Conservation (phyloP, 2,329 filamentous ascomycete genomes). For the Penicillium brasilianum region DNA sequence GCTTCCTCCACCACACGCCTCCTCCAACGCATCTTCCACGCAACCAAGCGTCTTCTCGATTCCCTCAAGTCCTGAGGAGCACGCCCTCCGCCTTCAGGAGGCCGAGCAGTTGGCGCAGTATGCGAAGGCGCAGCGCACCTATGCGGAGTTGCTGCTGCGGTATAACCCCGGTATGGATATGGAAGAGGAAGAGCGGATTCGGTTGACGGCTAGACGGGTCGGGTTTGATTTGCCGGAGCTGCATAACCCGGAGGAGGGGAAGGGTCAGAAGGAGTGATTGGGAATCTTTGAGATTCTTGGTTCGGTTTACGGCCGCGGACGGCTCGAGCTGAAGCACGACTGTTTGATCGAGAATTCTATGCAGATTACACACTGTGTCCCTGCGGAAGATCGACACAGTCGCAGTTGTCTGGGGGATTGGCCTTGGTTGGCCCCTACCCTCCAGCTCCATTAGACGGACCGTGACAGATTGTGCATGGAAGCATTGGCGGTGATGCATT, state of each 20-base stretch:
- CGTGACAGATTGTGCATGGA: neutral
- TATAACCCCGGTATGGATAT: slow-evolving; percentile 94
- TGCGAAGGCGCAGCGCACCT: slow-evolving; percentile 81
- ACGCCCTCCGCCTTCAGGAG: slow-evolving; percentile 50
- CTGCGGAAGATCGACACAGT: too few species aligned
- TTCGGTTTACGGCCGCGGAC: too few species aligned
- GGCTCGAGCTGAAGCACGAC: neutral
- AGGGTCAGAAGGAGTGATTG: slow-evolving; percentile 11
- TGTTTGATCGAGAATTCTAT: neutral
- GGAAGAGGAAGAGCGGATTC: slow-evolving; percentile 80
- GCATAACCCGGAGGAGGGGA: slow-evolving; percentile 55
- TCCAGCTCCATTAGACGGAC: neutral
- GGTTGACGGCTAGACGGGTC: slow-evolving; percentile 82
- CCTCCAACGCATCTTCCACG: slow-evolving; percentile 7
- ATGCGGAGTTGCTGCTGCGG: slow-evolving; percentile 79
- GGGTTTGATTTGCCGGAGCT: slow-evolving; percentile 80
- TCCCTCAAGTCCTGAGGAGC: slow-evolving; percentile 20
- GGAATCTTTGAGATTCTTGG: neutral
- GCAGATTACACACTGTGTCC: too few species aligned
- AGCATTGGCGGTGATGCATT: neutral
- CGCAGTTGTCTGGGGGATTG: neutral
- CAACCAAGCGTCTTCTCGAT: slow-evolving; percentile 23
- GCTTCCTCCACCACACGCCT: slow-evolving; percentile 33
- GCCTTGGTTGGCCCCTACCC: neutral
- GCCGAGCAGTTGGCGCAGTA: slow-evolving; percentile 83